Evolutionary conservation across 345 rosid genomes (phyloP), one percentile per base, ranked within the genome.

Genomic region (Balakata baccata): DNA sequence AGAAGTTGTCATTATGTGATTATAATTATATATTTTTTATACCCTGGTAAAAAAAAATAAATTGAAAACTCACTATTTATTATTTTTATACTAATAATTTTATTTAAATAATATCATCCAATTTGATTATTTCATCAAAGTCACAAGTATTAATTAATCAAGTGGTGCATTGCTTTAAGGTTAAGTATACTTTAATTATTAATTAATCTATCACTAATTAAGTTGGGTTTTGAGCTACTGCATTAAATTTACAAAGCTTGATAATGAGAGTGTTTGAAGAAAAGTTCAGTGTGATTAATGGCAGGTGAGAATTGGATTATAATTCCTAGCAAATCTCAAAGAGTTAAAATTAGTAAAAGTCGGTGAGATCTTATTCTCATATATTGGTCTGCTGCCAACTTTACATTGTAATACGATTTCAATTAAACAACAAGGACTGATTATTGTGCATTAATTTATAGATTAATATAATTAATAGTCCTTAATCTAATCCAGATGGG

Each of bases 161-260:
- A 83, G 85, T 69, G 75, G 74, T 43, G 78, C 72, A 58, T 83
- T 73, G 77, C 82, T 70, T 83, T 60, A 56, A 72, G 69, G 51
- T 78, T 50, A 53, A 74, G 58, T 29, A 25, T 67, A 59, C 46
- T 29, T 29, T 29, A 29, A 29, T 29, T 29, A 29, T 29, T 29
- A 53, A 64, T 39, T 43, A 70, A 70, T 80, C 74, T 61, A 41
- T 71, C 72, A 72, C 74, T 78, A n/a, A n/a, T n/a, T n/a, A 62
- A 64, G 22, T 81, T 68, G 84, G 84, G 86, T 66, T 78, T 78
- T 79, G 88, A 78, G 83, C 83, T 72, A 71, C 72, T 57, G 0
- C 54, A 62, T 63, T 62, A 53, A 37, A 64, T 67, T 71, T 39
- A 51, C 59, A 59, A 50, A 18, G 41, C 39, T 57, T 71, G 10